These are phyloP conservation scores for Stentor coeruleus DNA, from an alignment of 73 alveolate species.

Conservation along the genomic window DNA sequence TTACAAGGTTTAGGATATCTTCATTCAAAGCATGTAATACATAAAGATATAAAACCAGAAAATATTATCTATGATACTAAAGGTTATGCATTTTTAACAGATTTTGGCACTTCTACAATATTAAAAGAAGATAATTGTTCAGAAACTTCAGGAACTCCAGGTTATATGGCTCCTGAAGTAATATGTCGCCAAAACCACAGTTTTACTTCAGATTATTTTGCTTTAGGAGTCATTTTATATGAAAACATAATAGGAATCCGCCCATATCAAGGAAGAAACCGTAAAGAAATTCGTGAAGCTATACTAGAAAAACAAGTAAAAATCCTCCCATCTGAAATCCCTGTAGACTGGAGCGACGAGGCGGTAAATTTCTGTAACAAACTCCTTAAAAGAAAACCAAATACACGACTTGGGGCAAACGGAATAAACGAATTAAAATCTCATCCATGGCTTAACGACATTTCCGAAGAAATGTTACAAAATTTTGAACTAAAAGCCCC, in stretches of 20 bases:
- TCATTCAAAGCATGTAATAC: conserved; percentile 41
- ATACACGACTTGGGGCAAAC: conserved; percentile 78
- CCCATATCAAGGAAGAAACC: conserved; percentile 21
- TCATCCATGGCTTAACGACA: conserved; percentile 93
- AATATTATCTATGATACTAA: conserved; percentile 46
- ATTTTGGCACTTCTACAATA: conserved; percentile 63
- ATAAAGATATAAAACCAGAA: conserved; percentile 63
- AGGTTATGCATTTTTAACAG: conserved; percentile 61
- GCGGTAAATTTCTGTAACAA: conserved; percentile 87
- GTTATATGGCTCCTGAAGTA: conserved; percentile 48
- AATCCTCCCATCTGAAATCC: neutral
- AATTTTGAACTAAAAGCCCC: conserved; percentile 15
- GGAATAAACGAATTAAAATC: conserved; percentile 88
- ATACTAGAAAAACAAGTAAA: conserved; percentile 22
- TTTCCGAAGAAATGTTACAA: conserved; percentile 75
- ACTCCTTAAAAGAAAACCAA: conserved; percentile 48
- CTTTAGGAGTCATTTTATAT: conserved; percentile 27
- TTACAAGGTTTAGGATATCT: conserved; percentile 47
- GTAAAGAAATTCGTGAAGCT: neutral
- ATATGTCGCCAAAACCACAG: conserved; percentile 21
- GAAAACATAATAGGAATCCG: neutral
- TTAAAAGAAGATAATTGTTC: conserved; percentile 29
- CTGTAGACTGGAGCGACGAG: conserved; percentile 88
- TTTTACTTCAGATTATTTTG: conserved; percentile 24
- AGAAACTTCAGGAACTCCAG: conserved; percentile 34